These are phyloP conservation scores for Metarhizium sp. DNA, from an alignment of 2,329 filamentous ascomycete species.

Conservation along the genomic window DNA sequence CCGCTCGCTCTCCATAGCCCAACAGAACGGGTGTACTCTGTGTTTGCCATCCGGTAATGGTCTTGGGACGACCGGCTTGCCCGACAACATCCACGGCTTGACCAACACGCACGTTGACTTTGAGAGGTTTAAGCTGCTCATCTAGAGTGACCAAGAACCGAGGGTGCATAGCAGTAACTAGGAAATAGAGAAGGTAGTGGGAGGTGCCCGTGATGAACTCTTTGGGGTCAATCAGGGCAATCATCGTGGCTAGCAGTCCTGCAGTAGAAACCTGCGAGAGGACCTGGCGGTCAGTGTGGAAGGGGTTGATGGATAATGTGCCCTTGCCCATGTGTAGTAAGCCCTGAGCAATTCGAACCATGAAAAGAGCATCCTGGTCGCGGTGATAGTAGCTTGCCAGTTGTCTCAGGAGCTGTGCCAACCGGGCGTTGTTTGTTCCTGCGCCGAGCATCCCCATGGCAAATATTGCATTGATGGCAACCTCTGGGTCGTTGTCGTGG, in stretches of 20 bases:
- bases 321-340: conserved; percentile 99
- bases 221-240: conserved; percentile 93
- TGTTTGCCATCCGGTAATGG: conserved; percentile 98
- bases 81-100: conserved; percentile 98
- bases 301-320: conserved; percentile 91
- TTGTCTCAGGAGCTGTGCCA: conserved; percentile 89
- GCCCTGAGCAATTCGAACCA: conserved; percentile 97
- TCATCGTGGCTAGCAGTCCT: conserved; percentile 78
- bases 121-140: conserved; percentile 86
- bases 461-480: conserved; percentile 97
- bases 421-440: conserved; percentile 93
- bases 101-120: conserved; percentile 92
- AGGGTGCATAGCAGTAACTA: conserved; percentile 94
- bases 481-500: conserved; percentile 97
- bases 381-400: conserved; percentile 97
- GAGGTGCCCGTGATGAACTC: conserved; percentile 58
- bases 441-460: conserved; percentile 96
- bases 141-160: conserved; percentile 94
- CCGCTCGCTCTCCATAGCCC: conserved; percentile 89
- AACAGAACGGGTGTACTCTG: conserved; percentile 97
- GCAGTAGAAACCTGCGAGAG: conserved; percentile 85
- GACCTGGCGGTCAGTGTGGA: conserved; percentile 96
- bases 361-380: conserved; percentile 92
- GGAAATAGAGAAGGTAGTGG: conserved; percentile 95
- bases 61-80: conserved; percentile 94